These are phyloP conservation scores for Boletus edulis DNA, from an alignment of 768 basidiomycete genomes.

Conservation along the genomic window DNA sequence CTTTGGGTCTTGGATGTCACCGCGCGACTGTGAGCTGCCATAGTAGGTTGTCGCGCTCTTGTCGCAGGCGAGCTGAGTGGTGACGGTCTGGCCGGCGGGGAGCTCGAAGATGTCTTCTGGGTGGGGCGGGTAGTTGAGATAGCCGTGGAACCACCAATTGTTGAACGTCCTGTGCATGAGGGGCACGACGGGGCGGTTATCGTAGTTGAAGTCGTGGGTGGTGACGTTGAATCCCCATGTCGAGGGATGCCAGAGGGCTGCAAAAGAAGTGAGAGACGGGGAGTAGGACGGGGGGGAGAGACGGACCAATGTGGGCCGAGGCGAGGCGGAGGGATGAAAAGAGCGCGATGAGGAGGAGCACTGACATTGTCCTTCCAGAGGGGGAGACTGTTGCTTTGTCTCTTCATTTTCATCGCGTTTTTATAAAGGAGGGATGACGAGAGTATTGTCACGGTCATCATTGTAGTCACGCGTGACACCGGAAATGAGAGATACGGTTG, in stretches of 20 bases:
- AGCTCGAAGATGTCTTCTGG: conserved; percentile 55
- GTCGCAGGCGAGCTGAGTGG: conserved; percentile 54
- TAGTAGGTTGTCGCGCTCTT: conserved; percentile 62
- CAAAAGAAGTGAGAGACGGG: neutral
- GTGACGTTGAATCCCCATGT: conserved; percentile 76
- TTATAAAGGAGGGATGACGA: too few relatives aligned
- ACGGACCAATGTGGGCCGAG: conserved; percentile 13
- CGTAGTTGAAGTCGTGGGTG: conserved; percentile 47
- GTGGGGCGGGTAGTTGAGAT: conserved; percentile 58
- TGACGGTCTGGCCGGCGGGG: conserved; percentile 54
- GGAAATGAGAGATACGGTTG: too few relatives aligned
- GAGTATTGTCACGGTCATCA: too few relatives aligned
- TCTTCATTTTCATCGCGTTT: too few relatives aligned
- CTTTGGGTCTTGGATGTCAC: conserved; percentile 46
- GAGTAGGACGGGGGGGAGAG: neutral
- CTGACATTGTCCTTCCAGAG: conserved; percentile 20
- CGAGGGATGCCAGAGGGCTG: conserved; percentile 54
- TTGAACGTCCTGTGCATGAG: conserved; percentile 37
- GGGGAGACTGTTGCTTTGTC: too few relatives aligned
- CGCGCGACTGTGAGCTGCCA: conserved; percentile 45
- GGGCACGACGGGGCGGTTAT: conserved; percentile 58
- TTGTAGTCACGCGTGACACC: too few relatives aligned
- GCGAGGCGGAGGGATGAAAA: conserved; percentile 4
- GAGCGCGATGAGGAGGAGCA: neutral
- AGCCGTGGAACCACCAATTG: conserved; percentile 62